Conservation (phyloP, 176 grass and related monocot genomes). For the Areca catechu region DNA sequence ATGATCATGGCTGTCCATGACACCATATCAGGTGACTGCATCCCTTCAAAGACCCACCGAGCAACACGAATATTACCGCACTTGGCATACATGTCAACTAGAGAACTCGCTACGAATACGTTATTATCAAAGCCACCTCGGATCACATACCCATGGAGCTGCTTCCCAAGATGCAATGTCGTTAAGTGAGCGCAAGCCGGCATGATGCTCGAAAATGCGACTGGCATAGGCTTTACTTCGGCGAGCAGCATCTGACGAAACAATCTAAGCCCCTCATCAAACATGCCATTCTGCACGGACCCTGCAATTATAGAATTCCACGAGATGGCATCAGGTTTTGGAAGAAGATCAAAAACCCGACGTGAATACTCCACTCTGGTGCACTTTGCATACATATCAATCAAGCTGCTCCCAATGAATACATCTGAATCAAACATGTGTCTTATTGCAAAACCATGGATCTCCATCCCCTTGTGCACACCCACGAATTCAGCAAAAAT, state of each 20-base stretch:
- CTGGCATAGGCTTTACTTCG: conserved; percentile 34
- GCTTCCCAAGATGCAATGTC: conserved; percentile 44
- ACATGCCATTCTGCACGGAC: conserved; percentile 46
- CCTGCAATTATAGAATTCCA: conserved; percentile 62
- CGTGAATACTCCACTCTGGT: conserved; percentile 31
- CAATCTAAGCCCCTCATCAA: conserved; percentile 45
- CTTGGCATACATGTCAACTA: conserved; percentile 74
- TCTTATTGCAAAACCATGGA: conserved; percentile 45
- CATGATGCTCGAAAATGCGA: conserved; percentile 56
- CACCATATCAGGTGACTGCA: conserved; percentile 39
- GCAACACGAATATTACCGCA: conserved; percentile 45
- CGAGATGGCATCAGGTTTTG: conserved; percentile 28
- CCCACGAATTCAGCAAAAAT: conserved; percentile 48
- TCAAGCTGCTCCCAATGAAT: conserved; percentile 56
- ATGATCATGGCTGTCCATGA: conserved; percentile 71
- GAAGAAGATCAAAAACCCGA: conserved; percentile 37
- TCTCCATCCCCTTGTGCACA: conserved; percentile 43
- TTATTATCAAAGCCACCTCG: conserved; percentile 30
- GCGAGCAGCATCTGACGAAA: conserved; percentile 39
- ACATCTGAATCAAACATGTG: conserved; percentile 34
- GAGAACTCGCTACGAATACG: conserved; percentile 48
- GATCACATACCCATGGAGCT: conserved; percentile 45
- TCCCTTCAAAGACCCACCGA: conserved; percentile 35
- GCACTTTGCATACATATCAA: conserved; percentile 63
- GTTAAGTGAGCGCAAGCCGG: conserved; percentile 44